These are phyloP conservation scores for Schizophyllum amplum DNA, from an alignment of 1,284 basidiomycete genomes.

Conservation along the genomic window DNA sequence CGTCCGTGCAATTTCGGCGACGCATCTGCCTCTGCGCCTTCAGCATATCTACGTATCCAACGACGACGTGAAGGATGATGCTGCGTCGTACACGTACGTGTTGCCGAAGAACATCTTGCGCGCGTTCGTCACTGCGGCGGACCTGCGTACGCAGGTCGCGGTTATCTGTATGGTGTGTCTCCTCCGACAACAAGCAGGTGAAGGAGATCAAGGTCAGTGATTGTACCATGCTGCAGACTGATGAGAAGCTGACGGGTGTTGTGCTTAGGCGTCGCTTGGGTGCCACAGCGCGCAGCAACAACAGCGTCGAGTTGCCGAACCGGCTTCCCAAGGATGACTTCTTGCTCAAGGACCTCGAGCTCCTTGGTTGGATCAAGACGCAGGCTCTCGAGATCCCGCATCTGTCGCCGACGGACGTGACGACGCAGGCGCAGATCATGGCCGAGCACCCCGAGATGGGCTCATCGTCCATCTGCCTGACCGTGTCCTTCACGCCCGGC, in stretches of 20 bases:
- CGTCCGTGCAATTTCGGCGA: constrained; percentile 91
- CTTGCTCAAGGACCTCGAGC: constrained; percentile 90
- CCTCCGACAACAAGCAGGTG: constrained; percentile 98
- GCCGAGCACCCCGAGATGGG: constrained; percentile 93
- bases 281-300: constrained; percentile 95
- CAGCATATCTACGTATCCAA: constrained; percentile 99
- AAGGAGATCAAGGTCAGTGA: constrained; percentile 98
- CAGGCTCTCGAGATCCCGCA: constrained; percentile 90
- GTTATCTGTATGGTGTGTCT: constrained; percentile 91
- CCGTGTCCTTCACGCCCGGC: constrained; percentile 95
- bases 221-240: too few relatives aligned
- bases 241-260: too few relatives aligned
- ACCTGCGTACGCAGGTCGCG: constrained; percentile 94
- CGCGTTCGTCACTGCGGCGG: constrained; percentile 90
- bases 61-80: constrained; percentile 98
- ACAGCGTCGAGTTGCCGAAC: constrained; percentile 80
- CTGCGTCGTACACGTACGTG: constrained; percentile 91
- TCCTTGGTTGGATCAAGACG: constrained; percentile 97
- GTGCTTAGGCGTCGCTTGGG: constrained; percentile 87
- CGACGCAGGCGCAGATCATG: constrained; percentile 95
- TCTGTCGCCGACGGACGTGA: constrained; percentile 91
- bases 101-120: constrained; percentile 96
- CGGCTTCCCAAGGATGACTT: constrained; percentile 91
- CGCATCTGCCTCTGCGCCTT: constrained; percentile 90
- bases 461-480: constrained; percentile 89